Conservation (phyloP, 2,329 filamentous ascomycete genomes). For the Paecilomyces dactylethromorphus region DNA sequence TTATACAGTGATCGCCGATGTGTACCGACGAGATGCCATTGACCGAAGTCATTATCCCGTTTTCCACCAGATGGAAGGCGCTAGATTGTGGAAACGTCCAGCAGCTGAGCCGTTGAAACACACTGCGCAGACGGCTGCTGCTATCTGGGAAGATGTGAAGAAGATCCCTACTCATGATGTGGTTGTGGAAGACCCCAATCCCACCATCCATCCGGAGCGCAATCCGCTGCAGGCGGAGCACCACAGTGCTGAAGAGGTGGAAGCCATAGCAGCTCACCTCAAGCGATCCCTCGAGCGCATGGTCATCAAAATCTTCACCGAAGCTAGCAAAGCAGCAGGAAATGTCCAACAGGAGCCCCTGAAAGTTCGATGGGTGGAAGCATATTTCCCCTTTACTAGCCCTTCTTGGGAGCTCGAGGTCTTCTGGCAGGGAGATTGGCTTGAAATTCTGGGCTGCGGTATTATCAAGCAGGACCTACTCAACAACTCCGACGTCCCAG, state of each 20-base stretch:
- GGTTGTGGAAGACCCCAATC: constrained; percentile 76
- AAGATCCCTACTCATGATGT: constrained; percentile 67
- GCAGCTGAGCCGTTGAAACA: constrained; percentile 22
- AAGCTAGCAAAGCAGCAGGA: constrained; percentile 62
- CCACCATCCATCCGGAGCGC: constrained; percentile 65
- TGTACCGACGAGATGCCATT: constrained; percentile 91
- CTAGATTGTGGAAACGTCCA: constrained; percentile 74
- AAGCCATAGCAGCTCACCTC: constrained; percentile 75
- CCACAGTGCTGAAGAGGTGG: constrained; percentile 69
- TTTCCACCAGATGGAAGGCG: constrained; percentile 98
- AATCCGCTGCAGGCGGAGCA: constrained; percentile 74
- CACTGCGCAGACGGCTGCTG: constrained; percentile 42
- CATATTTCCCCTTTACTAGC: constrained; percentile 95
- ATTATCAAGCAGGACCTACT: constrained; percentile 79
- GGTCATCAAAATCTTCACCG: constrained; percentile 80
- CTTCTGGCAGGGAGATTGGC: constrained; percentile 89
- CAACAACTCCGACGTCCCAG: constrained; percentile 66
- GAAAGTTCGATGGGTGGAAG: constrained; percentile 87
- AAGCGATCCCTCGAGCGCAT: constrained; percentile 85
- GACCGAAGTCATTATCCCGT: constrained; percentile 93
- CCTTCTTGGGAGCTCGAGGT: constrained; percentile 96
- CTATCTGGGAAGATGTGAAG: constrained; percentile 65
- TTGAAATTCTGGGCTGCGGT: constrained; percentile 91
- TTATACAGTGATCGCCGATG: constrained; percentile 88
- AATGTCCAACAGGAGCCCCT: constrained; percentile 61